Evolutionary conservation across 2,329 filamentous ascomycete genomes (phyloP), one percentile per base, ranked within the genome.

Genomic region (Immersiporthe knoxdaviesiana): DNA sequence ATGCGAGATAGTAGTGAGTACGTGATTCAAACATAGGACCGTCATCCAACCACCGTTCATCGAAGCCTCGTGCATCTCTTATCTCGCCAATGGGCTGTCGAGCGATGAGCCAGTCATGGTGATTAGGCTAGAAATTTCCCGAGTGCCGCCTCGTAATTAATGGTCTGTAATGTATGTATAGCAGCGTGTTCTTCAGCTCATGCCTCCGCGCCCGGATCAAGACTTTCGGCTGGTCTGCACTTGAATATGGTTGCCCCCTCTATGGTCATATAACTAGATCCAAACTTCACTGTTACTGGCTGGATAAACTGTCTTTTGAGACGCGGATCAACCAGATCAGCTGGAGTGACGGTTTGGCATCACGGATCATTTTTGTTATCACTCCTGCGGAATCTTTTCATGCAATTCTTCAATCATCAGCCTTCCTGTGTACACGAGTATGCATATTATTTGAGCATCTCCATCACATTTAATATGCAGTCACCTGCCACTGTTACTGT

Each of bases 191-290:
- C n/a, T n/a, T n/a, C 70, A 73, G 77, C 4, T 86, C 84, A 1
- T 88, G 88, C 73, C 81, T 88, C 77, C 87, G 85, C 72, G 86
- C 86, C 2, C 88, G 85, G 85, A 86, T 88, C 73, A 88, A 88
- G 75, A 86, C 83, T 0, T 87, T 87, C 69, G 86, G 86, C 16
- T 88, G 86, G 86, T 87, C 85, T 81, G 84, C 85, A 0, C 75
- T 88, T 68, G n/a, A n/a, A n/a, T 35, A 84, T 84, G 0, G 86
- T 86, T 0, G 87, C 84, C 1, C 84, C 86, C 70, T 80, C 84
- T 32, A 85, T 85, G 16, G 88, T 88, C 73, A 87, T 88, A 83
- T 84, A 3, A 81, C 79, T 21, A 83, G 81, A 61, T 68, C 76
- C 1, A 77, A 79, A 3, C 77, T 86, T 5, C 66, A 77, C 0